phyloP scores from a whole-genome alignment of 2,329 filamentous ascomycete genomes.

The Didymella sp. region DNA sequence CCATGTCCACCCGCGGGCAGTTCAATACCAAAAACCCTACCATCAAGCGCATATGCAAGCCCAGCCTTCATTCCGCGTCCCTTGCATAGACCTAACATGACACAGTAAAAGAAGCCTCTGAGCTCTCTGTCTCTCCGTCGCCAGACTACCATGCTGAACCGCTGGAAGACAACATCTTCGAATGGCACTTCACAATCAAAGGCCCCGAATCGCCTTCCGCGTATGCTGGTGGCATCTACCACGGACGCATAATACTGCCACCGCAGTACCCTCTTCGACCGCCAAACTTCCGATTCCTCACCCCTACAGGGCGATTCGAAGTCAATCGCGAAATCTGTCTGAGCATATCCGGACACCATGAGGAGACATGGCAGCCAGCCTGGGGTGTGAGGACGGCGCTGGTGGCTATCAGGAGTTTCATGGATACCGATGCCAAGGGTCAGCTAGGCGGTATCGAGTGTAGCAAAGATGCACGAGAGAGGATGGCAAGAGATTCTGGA shows the following conservation, averaged over 20 bases:
- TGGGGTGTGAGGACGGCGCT: conserved; percentile 95
- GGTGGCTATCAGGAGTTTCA: conserved; percentile 80
- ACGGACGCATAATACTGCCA: conserved; percentile 92
- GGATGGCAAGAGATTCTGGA: conserved; percentile 71
- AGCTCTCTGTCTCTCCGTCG: conserved; percentile 80
- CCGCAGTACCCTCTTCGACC: conserved; percentile 89
- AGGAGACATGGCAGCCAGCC: conserved; percentile 98
- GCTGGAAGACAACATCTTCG: conserved; percentile 88
- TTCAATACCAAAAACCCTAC: conserved; percentile 82
- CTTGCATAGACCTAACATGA: conserved; percentile 30
- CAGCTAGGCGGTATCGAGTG: conserved; percentile 91
- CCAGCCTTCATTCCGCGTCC: conserved; percentile 2
- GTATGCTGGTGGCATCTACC: conserved; percentile 85
- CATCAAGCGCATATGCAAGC: conserved; percentile 80
- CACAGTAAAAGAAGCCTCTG: conserved; percentile 85
- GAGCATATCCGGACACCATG: conserved; percentile 91
- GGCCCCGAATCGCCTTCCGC: conserved; percentile 81
- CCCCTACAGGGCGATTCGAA: conserved; percentile 90
- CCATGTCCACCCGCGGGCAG: conserved; percentile 52
- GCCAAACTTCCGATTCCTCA: conserved; percentile 94
- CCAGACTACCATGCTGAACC: conserved; percentile 86
- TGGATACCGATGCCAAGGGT: conserved; percentile 87
- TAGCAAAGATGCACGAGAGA: conserved; percentile 65
- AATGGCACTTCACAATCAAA: conserved; percentile 98
- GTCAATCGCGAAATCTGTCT: conserved; percentile 97